Evolutionary conservation across 2,329 filamentous ascomycete species (phyloP).

Genomic region (Nigrograna mackinnonii): DNA sequence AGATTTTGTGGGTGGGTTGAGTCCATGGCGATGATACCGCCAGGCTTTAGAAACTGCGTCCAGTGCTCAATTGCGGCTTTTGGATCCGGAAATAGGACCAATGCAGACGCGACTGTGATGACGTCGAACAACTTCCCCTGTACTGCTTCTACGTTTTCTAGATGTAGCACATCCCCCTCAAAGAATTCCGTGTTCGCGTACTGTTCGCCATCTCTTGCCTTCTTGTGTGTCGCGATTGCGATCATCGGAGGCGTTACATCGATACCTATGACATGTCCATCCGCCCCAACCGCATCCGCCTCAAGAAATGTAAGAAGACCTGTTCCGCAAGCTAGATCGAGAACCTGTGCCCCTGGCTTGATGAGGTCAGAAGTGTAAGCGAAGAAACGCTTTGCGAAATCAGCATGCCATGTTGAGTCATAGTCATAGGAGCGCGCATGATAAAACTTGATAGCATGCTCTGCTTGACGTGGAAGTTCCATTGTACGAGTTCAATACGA

Average conservation of each 20-base stretch:
- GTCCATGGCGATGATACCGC: constrained; percentile 44
- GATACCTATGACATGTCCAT: constrained; percentile 43
- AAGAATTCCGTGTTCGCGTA: constrained; percentile 38
- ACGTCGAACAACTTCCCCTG: constrained; percentile 32
- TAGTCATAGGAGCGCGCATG: constrained; percentile 39
- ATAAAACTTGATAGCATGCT: constrained; percentile 36
- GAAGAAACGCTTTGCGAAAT: constrained; percentile 44
- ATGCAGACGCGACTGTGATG: constrained; percentile 45
- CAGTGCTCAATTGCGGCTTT: constrained; percentile 41
- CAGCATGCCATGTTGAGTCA: constrained; percentile 46
- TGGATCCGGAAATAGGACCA: constrained; percentile 46
- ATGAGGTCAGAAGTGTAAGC: constrained; percentile 30
- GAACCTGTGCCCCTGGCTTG: constrained; percentile 42
- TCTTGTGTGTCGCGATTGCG: constrained; percentile 35
- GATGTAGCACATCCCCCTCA: constrained; percentile 41
- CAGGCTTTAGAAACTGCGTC: constrained; percentile 43
- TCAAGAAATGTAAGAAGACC: constrained; percentile 47
- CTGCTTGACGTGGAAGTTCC: constrained; percentile 30
- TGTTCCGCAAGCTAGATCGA: constrained; percentile 52
- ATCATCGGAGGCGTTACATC: constrained; percentile 49
- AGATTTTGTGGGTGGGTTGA: constrained; percentile 43
- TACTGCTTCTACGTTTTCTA: constrained; percentile 29
- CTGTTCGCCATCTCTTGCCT: constrained; percentile 23
- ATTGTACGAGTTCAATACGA: too few relatives aligned
- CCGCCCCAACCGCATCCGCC: constrained; percentile 39